A percentile compares a stretch with the other conserved stretches of the same genome.
Conservation (phyloP, 2,329 filamentous ascomycete species). For the Calonectria fujianensis region DNA sequence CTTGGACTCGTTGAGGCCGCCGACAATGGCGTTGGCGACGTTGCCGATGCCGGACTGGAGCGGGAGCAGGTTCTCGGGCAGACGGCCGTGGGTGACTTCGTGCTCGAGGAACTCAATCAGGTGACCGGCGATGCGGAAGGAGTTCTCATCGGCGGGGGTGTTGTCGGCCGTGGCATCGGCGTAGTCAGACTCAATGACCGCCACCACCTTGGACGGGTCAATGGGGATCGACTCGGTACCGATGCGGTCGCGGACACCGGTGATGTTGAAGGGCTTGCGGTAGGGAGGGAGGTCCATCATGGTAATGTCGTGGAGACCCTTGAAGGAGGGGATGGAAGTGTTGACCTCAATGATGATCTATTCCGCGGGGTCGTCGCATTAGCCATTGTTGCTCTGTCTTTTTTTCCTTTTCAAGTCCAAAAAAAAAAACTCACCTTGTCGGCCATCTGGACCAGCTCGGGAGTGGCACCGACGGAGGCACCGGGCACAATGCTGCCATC, state of each 20-base stretch:
- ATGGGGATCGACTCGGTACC: constrained; percentile 88
- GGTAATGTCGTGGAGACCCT: constrained; percentile 93
- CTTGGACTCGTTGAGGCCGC: constrained; percentile 86
- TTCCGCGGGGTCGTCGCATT: not conserved
- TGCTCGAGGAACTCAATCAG: constrained; percentile 90
- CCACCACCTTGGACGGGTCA: constrained; percentile 89
- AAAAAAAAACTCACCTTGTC: constrained; percentile 77
- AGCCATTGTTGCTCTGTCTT: not conserved
- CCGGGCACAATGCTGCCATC: constrained; percentile 93
- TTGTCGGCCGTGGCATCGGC: constrained; percentile 85
- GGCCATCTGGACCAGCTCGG: constrained; percentile 91
- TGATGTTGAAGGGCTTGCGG: constrained; percentile 90
- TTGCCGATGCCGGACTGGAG: constrained; percentile 94
- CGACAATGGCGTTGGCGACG: constrained; percentile 93
- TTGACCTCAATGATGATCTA: constrained; percentile 93
- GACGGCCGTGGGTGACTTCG: constrained; percentile 85
- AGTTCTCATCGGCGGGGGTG: constrained; percentile 83
- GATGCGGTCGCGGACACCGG: constrained; percentile 89
- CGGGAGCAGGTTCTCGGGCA: constrained; percentile 85
- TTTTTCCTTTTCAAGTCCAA: not conserved
- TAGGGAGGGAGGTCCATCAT: constrained; percentile 89
- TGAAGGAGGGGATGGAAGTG: constrained; percentile 88
- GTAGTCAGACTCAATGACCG: constrained; percentile 89
- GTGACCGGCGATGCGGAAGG: constrained; percentile 83
- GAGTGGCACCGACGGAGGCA: constrained; percentile 88